Conservation (phyloP, 2,329 filamentous ascomycete species). For the Ilyonectria destructans region DNA sequence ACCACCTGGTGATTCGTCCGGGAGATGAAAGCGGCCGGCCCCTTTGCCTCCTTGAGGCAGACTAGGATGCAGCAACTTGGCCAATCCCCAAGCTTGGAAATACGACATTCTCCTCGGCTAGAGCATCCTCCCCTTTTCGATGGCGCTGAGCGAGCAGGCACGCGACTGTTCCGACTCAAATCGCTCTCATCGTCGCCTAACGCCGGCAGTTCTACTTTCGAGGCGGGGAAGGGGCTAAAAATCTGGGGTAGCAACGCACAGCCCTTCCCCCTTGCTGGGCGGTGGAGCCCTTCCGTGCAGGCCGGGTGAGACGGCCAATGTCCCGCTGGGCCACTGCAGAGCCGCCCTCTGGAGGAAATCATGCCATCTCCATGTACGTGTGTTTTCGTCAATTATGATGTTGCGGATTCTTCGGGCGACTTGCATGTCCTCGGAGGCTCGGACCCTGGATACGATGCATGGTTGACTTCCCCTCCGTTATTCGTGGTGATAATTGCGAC, state of each 20-base stretch:
- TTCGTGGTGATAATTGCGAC: constrained; percentile 2
- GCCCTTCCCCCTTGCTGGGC: constrained; percentile 37
- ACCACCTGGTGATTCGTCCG: constrained; percentile 42
- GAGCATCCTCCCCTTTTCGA: background rate
- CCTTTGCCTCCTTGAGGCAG: constrained; percentile 5
- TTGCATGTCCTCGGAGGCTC: constrained; percentile 15
- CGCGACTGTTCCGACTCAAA: constrained; percentile 29
- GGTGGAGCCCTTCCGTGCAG: constrained; percentile 39
- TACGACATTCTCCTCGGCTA: background rate
- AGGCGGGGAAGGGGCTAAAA: constrained; percentile 42
- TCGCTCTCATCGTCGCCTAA: constrained; percentile 31
- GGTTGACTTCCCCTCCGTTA: constrained; percentile 11
- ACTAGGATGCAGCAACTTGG: background rate
- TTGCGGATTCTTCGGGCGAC: constrained; percentile 24
- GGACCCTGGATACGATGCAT: constrained; percentile 14
- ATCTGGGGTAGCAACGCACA: constrained; percentile 49
- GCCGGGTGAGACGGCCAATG: constrained; percentile 18
- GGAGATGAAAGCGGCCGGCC: constrained; percentile 27
- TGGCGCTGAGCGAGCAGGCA: constrained; percentile 12
- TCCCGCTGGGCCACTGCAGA: constrained; percentile 22
- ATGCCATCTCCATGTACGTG: constrained; percentile 24
- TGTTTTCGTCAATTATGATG: constrained; percentile 10
- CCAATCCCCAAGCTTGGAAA: background rate
- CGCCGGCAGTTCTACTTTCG: constrained; percentile 40
- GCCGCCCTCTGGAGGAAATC: constrained; percentile 14